Evolutionary conservation across 495 filamentous ascomycete species (phyloP).

Genomic region (Penicillium goetzii): DNA sequence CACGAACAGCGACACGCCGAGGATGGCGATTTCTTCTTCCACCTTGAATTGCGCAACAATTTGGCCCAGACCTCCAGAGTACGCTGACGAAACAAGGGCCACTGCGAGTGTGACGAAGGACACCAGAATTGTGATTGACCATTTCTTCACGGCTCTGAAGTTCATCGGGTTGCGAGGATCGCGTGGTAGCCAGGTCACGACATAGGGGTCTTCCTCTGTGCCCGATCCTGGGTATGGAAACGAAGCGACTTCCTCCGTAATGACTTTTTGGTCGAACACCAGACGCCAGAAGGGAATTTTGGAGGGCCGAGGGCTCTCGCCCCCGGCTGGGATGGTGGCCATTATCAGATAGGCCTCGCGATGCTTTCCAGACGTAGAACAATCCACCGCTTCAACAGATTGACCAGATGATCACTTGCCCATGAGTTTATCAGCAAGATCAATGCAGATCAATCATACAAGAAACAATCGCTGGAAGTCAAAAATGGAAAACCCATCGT

Average conservation of each 20-base stretch:
- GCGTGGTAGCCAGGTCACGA: conserved; percentile 66
- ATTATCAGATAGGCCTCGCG: conserved; percentile 8
- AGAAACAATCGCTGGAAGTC: not conserved
- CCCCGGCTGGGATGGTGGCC: conserved; percentile 15
- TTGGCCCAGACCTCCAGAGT: conserved; percentile 65
- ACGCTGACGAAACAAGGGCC: conserved; percentile 73
- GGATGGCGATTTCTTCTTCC: conserved; percentile 49
- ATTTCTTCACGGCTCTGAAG: conserved; percentile 61
- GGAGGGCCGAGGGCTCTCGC: conserved; percentile 31
- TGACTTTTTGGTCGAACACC: conserved; percentile 51
- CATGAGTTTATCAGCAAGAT: not conserved
- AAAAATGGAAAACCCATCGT: conserved; percentile 6
- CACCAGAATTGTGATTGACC: conserved; percentile 62
- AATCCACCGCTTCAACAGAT: not conserved
- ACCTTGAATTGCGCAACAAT: conserved; percentile 52
- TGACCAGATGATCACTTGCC: not conserved
- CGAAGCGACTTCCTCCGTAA: conserved; percentile 55
- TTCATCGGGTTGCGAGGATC: conserved; percentile 70
- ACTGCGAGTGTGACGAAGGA: conserved; percentile 70
- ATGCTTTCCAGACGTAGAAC: not conserved
- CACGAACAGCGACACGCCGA: conserved; percentile 58
- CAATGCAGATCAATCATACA: conserved; percentile 8
- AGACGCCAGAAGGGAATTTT: conserved; percentile 44
- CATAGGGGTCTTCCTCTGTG: conserved; percentile 67
- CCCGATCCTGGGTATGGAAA: conserved; percentile 64